Conservation (phyloP, 2,329 filamentous ascomycete species). For the Neofusicoccum cordaticola region DNA sequence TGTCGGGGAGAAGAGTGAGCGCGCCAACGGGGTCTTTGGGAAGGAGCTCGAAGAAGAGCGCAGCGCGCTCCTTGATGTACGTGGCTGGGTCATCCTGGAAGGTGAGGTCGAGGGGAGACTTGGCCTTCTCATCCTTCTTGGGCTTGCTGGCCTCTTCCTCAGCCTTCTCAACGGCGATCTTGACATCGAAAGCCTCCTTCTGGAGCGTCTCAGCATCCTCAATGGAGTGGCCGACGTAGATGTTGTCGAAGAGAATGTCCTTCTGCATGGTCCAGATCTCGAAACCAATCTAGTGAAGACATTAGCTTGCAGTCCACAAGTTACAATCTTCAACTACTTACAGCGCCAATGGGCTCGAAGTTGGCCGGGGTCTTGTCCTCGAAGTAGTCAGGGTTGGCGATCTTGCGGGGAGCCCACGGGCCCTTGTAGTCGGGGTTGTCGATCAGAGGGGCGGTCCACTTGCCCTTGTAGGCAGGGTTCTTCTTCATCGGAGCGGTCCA, state of each 20-base stretch:
- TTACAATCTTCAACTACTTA: conserved; percentile 52
- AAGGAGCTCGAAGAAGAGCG: conserved; percentile 83
- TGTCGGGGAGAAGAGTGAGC: conserved; percentile 85
- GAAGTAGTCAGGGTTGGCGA: conserved; percentile 91
- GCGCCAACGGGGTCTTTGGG: conserved; percentile 80
- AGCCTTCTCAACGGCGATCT: conserved; percentile 78
- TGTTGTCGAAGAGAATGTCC: conserved; percentile 98
- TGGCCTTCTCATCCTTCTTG: conserved; percentile 63
- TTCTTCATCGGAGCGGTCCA: conserved; percentile 90
- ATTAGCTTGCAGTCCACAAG: conserved; percentile 20
- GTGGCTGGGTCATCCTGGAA: conserved; percentile 88
- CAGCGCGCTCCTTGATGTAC: conserved; percentile 88
- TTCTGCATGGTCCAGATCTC: conserved; percentile 99
- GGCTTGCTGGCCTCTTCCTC: conserved; percentile 77
- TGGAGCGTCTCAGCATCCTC: conserved; percentile 89
- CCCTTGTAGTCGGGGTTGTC: conserved; percentile 99
- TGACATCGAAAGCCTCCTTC: conserved; percentile 84
- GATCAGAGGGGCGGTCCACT: conserved; percentile 88
- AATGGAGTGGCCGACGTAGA: conserved; percentile 97
- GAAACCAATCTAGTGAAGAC: conserved; percentile 72
- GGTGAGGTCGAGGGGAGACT: conserved; percentile 72
- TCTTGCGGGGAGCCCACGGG: conserved; percentile 89
- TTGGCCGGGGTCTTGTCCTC: conserved; percentile 96
- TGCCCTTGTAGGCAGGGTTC: conserved; percentile 98
- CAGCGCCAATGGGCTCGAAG: conserved; percentile 96